Percentiles rank a stretch among this genome's conserved stretches.
phyloP scores from a whole-genome alignment of 176 grass and related monocot species.

The Hsuehochloa calcarea region DNA sequence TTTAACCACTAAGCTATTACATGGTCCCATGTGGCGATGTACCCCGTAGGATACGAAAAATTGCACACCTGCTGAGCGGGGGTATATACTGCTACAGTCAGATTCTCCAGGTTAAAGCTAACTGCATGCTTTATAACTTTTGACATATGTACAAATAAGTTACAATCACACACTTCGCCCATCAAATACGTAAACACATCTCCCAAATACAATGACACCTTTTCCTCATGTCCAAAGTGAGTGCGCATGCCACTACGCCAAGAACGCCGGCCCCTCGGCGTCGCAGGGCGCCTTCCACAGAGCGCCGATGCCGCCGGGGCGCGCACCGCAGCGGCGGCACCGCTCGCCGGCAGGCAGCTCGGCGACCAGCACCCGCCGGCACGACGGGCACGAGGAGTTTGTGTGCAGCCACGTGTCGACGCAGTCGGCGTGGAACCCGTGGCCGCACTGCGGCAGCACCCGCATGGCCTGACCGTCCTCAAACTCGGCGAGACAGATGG shows the following conservation, averaged over 20 bases:
- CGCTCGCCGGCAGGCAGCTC: constrained; percentile 34
- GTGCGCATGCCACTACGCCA: constrained; percentile 46
- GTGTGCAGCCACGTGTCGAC: constrained; percentile 69
- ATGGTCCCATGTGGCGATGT: not conserved
- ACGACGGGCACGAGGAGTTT: constrained; percentile 75
- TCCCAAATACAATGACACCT: not conserved
- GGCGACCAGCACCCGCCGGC: constrained; percentile 52
- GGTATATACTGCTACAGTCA: not conserved
- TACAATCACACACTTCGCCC: constrained; percentile 12
- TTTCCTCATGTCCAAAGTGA: constrained; percentile 5
- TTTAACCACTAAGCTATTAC: not conserved
- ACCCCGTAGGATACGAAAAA: not conserved
- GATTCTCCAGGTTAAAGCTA: not conserved
- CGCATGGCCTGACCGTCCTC: constrained; percentile 57
- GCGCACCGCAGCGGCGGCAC: constrained; percentile 42
- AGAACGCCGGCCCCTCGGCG: constrained; percentile 23
- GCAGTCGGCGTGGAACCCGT: constrained; percentile 60
- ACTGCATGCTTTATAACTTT: constrained; percentile 13
- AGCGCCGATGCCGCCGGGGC: constrained; percentile 26
- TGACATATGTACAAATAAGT: constrained; percentile 33
- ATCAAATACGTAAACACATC: constrained; percentile 8
- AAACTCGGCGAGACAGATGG: constrained; percentile 70
- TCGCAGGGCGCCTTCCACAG: constrained; percentile 39
- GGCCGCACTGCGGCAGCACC: constrained; percentile 71
- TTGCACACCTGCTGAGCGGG: not conserved